Evolutionary conservation across 441 rosid genomes (phyloP).

Genomic region (Populus hybrid): DNA sequence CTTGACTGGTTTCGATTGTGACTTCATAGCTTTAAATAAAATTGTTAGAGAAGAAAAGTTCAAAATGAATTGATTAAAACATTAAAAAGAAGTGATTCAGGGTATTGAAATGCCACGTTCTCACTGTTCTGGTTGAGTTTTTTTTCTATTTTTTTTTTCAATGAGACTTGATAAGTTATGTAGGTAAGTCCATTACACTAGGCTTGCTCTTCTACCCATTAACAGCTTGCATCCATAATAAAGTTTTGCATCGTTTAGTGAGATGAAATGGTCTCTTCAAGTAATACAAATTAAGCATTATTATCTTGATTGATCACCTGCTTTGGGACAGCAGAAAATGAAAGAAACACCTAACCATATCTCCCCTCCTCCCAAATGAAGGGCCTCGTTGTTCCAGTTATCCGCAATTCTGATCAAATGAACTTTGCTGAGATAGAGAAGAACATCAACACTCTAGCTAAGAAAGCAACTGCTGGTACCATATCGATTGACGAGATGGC

Average conservation of each 20-base stretch:
- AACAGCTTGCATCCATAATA: neutral
- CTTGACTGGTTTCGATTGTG: neutral
- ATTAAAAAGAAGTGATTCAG: neutral
- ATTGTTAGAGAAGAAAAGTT: neutral
- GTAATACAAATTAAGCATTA: neutral
- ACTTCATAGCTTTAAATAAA: neutral
- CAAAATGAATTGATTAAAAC: neutral
- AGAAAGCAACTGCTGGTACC: slow-evolving; percentile 77
- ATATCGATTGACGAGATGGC: slow-evolving; percentile 91
- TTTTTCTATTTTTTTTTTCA: too few relatives aligned
- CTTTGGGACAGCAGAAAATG: neutral
- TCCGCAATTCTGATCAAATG: slow-evolving; percentile 67
- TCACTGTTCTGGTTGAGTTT: neutral
- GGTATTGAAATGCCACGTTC: neutral
- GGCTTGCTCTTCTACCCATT: neutral
- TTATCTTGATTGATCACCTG: neutral
- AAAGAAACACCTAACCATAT: neutral
- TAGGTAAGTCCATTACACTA: neutral
- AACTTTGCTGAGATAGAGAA: slow-evolving; percentile 86
- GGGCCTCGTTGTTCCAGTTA: slow-evolving; percentile 90
- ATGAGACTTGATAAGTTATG: neutral
- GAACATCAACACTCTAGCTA: slow-evolving; percentile 69
- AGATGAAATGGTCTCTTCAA: neutral
- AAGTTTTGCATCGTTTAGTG: neutral
- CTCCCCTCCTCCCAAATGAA: slow-evolving; percentile 7